These are phyloP conservation scores for Chaetoceros muelleri DNA, from an alignment of 108 stramenopile species.

Conservation along the genomic window DNA sequence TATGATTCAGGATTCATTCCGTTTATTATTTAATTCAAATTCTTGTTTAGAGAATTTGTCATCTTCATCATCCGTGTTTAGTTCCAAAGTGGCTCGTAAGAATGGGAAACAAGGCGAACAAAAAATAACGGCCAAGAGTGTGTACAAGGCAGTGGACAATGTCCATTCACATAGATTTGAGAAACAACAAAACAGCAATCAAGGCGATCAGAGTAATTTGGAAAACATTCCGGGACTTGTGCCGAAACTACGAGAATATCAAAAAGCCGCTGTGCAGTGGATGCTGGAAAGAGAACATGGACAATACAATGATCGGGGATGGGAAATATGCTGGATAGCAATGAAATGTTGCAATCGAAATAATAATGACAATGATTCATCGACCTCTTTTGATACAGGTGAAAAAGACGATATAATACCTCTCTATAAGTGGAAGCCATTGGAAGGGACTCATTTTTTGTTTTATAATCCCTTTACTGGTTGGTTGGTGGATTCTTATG, in stretches of 20 bases:
- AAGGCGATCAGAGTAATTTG: background rate
- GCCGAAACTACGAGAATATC: conserved; percentile 58
- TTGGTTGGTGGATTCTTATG: conserved; percentile 21
- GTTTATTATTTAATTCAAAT: too few relatives aligned
- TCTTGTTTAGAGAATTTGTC: too few relatives aligned
- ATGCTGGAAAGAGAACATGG: conserved; percentile 47
- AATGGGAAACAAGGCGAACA: background rate
- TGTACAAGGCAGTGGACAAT: conserved; percentile 43
- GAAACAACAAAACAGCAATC: too few relatives aligned
- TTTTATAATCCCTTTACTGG: conserved; percentile 42
- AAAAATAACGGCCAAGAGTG: conserved; percentile 25
- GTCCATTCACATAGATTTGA: conserved; percentile 8
- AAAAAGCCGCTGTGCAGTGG: conserved; percentile 58
- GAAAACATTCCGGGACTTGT: conserved; percentile 31
- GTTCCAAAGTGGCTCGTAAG: too few relatives aligned
- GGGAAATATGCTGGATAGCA: conserved; percentile 49
- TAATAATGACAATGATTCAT: too few relatives aligned
- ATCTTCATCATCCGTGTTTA: too few relatives aligned
- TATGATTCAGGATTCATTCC: too few relatives aligned
- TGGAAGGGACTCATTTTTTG: conserved; percentile 5
- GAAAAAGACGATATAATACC: conserved; percentile 4
- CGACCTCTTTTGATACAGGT: background rate
- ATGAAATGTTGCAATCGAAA: conserved; percentile 4
- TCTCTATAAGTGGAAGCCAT: conserved; percentile 13
- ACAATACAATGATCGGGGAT: conserved; percentile 16